Conservation (phyloP, 2,329 filamentous ascomycete species). For the Arthrobotrys sphaeroides region DNA sequence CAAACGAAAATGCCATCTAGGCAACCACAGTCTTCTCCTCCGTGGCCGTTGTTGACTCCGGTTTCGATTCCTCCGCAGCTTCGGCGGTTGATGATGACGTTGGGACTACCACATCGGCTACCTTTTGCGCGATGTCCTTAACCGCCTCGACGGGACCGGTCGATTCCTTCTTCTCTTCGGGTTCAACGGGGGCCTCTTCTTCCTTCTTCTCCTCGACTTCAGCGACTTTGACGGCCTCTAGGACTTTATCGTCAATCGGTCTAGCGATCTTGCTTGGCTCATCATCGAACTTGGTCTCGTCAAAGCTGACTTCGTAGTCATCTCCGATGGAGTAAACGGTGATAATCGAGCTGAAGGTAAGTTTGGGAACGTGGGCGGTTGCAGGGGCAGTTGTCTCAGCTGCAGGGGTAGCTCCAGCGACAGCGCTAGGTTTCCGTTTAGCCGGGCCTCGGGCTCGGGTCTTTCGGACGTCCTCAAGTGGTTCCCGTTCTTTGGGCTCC, state of each 20-base stretch:
- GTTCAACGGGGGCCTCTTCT: neutral
- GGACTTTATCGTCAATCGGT: slow-evolving; percentile 23
- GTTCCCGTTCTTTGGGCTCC: slow-evolving; percentile 63
- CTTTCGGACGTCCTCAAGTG: slow-evolving; percentile 89
- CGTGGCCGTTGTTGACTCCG: slow-evolving; percentile 26
- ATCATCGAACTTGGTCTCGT: slow-evolving; percentile 53
- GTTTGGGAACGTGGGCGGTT: slow-evolving; percentile 22
- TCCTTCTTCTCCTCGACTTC: slow-evolving; percentile 8
- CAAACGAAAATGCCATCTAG: slow-evolving; percentile 16
- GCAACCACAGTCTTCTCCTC: slow-evolving; percentile 37
- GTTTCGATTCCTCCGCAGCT: slow-evolving; percentile 29
- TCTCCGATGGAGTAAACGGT: slow-evolving; percentile 53
- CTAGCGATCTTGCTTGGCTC: slow-evolving; percentile 50
- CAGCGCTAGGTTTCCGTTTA: slow-evolving; percentile 69
- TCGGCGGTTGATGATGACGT: neutral
- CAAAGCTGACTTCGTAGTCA: slow-evolving; percentile 51
- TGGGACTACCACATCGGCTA: slow-evolving; percentile 25
- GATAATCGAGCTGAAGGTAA: slow-evolving; percentile 51
- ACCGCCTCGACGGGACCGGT: slow-evolving; percentile 10
- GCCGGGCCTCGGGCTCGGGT: slow-evolving; percentile 87
- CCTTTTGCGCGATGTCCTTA: slow-evolving; percentile 24
- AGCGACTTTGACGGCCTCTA: slow-evolving; percentile 8
- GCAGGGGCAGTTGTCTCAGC: neutral
- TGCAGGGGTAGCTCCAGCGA: slow-evolving; percentile 9
- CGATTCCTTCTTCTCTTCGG: slow-evolving; percentile 11